phyloP scores from a whole-genome alignment of 306 rosid genomes.

The Clitoria ternatea region DNA sequence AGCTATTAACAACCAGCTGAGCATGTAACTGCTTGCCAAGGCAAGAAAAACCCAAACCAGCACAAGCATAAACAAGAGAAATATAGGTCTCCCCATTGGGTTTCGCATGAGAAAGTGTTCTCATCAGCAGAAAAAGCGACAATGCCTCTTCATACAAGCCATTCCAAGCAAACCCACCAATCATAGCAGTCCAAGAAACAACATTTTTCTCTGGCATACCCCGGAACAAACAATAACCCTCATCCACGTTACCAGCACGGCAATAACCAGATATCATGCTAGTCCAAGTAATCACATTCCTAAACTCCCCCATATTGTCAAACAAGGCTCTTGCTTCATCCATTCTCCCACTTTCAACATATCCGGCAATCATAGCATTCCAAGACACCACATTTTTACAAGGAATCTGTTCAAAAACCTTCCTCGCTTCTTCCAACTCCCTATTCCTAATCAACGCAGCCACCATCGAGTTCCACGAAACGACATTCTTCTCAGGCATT shows the following conservation, averaged over 20 bases:
- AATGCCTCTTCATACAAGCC: slow-evolving; percentile 51
- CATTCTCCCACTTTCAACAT: slow-evolving; percentile 46
- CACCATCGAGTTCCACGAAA: slow-evolving; percentile 68
- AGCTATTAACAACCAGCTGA: slow-evolving; percentile 42
- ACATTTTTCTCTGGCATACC: slow-evolving; percentile 63
- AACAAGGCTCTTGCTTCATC: slow-evolving; percentile 59
- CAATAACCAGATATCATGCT: slow-evolving; percentile 71
- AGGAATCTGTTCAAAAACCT: slow-evolving; percentile 40
- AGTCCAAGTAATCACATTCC: slow-evolving; percentile 75
- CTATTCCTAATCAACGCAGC: slow-evolving; percentile 52
- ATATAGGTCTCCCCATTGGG: slow-evolving; percentile 64
- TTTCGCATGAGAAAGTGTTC: slow-evolving; percentile 16
- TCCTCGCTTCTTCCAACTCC: slow-evolving; percentile 53
- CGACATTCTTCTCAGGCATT: slow-evolving; percentile 72
- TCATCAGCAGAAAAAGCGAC: slow-evolving; percentile 46
- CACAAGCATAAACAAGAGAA: slow-evolving; percentile 74
- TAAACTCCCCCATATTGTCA: slow-evolving; percentile 42
- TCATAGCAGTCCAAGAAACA: slow-evolving; percentile 86
- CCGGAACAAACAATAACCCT: slow-evolving; percentile 45
- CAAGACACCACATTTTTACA: slow-evolving; percentile 51
- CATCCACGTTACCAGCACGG: slow-evolving; percentile 51
- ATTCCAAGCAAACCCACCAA: slow-evolving; percentile 72
- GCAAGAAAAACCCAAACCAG: slow-evolving; percentile 42
- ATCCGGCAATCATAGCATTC: slow-evolving; percentile 68
- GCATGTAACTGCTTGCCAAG: slow-evolving; percentile 73